Conservation (phyloP, 352 stramenopile species). For the Albugo laibachii region DNA sequence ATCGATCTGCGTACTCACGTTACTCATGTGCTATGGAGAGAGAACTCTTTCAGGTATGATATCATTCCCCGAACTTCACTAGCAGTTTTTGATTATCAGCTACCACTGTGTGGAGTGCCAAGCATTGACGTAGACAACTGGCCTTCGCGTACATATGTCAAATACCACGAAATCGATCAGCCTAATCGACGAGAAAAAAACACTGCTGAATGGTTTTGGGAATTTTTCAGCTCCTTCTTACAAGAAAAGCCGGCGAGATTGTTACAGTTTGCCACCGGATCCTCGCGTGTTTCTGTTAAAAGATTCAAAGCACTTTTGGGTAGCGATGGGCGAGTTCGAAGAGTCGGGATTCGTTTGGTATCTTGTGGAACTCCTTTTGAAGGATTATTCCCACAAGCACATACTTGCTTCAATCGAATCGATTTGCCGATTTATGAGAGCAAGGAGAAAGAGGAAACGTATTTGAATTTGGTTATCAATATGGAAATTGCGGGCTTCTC, state of each 20-base stretch:
- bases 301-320: slow-evolving; percentile 85
- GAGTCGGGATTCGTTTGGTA: slow-evolving; percentile 93
- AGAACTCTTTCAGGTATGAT: slow-evolving; percentile 2
- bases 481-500: slow-evolving; percentile 95
- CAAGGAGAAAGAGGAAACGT: slow-evolving; percentile 79
- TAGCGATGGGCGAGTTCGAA: slow-evolving; percentile 70
- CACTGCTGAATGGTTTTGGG: slow-evolving; percentile 84
- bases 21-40: too few relatives aligned
- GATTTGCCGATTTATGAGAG: slow-evolving; percentile 62
- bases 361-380: slow-evolving; percentile 45
- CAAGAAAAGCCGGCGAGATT: slow-evolving; percentile 73
- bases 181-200: slow-evolving; percentile 24
- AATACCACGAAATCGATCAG: slow-evolving; percentile 58
- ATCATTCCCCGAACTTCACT: slow-evolving; percentile 79
- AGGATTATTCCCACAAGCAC: slow-evolving; percentile 59
- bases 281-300: slow-evolving; percentile 81
- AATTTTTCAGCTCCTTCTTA: slow-evolving; percentile 45
- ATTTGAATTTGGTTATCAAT: slow-evolving; percentile 93
- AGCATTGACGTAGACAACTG: slow-evolving; percentile 84
- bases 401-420: slow-evolving; percentile 80
- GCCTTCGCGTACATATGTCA: slow-evolving; percentile 59
- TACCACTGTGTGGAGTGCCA: slow-evolving; percentile 83
- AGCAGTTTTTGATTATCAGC: slow-evolving; percentile 84
- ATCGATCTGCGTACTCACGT: too few relatives aligned
- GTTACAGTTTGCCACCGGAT: slow-evolving; percentile 84